Evolutionary conservation across 75 land plant genomes (phyloP).

Genomic region (Gnetum montanum): DNA sequence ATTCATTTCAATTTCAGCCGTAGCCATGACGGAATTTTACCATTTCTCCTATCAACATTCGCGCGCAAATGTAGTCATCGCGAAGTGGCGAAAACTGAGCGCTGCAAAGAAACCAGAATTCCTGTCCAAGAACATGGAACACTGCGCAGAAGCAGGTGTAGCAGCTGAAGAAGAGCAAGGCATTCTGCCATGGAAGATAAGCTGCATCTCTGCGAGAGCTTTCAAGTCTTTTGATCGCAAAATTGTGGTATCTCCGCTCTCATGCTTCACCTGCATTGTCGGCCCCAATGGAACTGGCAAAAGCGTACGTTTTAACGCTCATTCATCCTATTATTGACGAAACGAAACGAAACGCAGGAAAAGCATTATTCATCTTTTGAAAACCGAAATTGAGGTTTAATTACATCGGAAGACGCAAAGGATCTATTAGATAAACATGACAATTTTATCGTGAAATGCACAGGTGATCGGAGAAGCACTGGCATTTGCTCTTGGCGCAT

Average conservation of each 20-base stretch:
- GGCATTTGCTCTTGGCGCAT: slow-evolving; percentile 3
- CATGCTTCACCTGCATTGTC: slow-evolving; percentile 3
- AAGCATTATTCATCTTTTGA: background rate
- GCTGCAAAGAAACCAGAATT: no score
- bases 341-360: background rate
- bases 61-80: no score
- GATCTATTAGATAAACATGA: no score
- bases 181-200: background rate
- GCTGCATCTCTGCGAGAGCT: background rate
- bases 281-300: slow-evolving; percentile 8
- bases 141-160: background rate
- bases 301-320: background rate
- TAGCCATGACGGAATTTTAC: no score
- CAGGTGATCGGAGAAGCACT: slow-evolving; percentile 7
- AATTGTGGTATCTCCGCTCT: background rate
- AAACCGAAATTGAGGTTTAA: background rate
- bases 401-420: background rate
- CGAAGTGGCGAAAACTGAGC: no score
- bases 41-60: no score
- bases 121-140: no score
- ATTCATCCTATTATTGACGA: background rate
- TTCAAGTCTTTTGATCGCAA: slow-evolving; percentile 3
- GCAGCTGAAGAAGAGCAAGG: background rate
- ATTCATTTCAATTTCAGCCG: no score
- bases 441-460: background rate